Evolutionary conservation across 257 asterid species (phyloP), one percentile per base, ranked within the genome.

Genomic region (Nicotiana tomentosiformis): DNA sequence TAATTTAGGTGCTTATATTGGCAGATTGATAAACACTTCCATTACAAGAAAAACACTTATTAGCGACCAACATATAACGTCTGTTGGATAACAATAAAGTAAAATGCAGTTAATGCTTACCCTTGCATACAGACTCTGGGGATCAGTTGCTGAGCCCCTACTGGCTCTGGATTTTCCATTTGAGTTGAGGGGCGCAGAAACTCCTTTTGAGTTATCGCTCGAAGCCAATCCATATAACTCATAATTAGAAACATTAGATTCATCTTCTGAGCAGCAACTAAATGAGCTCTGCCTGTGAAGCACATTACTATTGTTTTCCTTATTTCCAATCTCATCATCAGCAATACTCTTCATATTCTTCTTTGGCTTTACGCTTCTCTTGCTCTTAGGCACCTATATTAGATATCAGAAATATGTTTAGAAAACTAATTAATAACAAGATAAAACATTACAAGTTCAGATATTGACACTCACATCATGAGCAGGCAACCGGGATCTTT

Each of bases 111-210:
- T 23, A 1, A 43, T 43, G 51, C 51, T 80, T 91, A 93, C 98
- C 93, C 98, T 92, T 77, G 99, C 99, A 87, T 93, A 93, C 64
- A 93, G 87, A 89, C 99, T 95, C 81, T 95, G 99, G 7, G 98
- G 90, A 82, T 95, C 99, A 69, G 97, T 93, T 62, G 98, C 99
- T 33, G 95, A 77, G 0, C 93, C 93, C 83, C 93, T 90, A 85
- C 82, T 87, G 69, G 88, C 92, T 85, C 90, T 93, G 55, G 86
- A 78, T 84, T 93, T 95, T 10, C 79, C 39, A 12, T 46, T 46
- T 15, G 20, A 56, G 20, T 18, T 56, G 61, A 56, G 9, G 7
- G 79, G 61, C 1, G 18, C 88, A 68, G 87, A 5, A 91, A 86
- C 79, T 72, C 90, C 92, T 14, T 87, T 88, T 56, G 90, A 84